Evolutionary conservation across 164 flowering plant genomes (phyloP), one percentile per base, ranked within the genome.

Genomic region (Annona cherimola): DNA sequence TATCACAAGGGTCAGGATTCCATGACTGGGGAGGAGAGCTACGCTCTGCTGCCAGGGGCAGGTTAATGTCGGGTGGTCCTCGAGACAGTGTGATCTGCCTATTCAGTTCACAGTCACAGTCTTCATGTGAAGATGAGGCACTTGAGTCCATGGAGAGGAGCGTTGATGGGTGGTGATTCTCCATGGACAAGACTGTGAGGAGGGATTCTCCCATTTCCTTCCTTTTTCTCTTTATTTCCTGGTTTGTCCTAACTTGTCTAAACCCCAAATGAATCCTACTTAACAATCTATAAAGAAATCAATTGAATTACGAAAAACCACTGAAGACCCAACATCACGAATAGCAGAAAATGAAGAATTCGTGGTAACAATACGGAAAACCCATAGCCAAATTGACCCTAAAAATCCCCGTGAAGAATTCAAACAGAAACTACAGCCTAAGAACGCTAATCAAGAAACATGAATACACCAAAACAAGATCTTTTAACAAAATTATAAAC

Each of bases 111-210:
- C 84, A 75, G 55, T 89, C 96, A 72, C 85, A 73, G 57, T 92
- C 97, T 0, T 89, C 93, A 44, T 92, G 97, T 4, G 91, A 80
- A 3, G 66, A 44, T 6, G 84, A 81, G 42, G 84, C 84, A 71
- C 96, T 86, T 5, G 96, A 89, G 80, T 94, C 98, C 98, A 94
- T 94, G 63, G 98, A 90, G 66, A 94, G 81, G 40, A 91, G 87
- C 2, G 96, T 94, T 18, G 93, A 92, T 3, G 94, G 92, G 69
- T 87, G 97, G 79, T 87, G 89, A 80, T 86, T 90, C 80, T 94
- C 97, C 90, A 94, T 91, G 73, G 93, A 81, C 20, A 87, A 73
- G 64, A 83, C 73, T 35, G 92, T 89, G 54, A 86, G 84, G 7
- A 87, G 81, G 70, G 82, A 78, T 76, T 79, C 90, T 19, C 88